phyloP scores from a whole-genome alignment of 768 basidiomycete genomes.

The Dendrothele bispora region DNA sequence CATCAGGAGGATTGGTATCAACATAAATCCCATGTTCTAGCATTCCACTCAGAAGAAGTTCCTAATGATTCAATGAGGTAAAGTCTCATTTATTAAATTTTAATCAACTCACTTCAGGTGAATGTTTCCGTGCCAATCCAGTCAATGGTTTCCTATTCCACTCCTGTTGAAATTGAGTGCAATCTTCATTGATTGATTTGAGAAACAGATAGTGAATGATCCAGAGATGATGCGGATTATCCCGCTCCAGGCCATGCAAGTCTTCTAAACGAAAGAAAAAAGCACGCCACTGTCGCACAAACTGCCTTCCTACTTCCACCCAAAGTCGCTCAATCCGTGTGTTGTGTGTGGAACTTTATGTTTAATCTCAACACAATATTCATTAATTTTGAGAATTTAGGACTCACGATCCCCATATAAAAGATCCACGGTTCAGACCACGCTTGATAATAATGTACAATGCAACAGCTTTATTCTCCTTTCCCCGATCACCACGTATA shows the following conservation, averaged over 20 bases:
- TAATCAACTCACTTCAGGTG: constrained; percentile 17
- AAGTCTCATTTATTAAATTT: no score
- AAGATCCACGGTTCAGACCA: constrained; percentile 21
- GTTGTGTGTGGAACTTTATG: constrained; percentile 34
- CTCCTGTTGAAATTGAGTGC: constrained; percentile 25
- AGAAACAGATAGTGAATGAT: constrained; percentile 43
- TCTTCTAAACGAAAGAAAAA: constrained; percentile 39
- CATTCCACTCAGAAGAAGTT: no score
- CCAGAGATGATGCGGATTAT: constrained; percentile 41
- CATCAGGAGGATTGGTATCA: no score
- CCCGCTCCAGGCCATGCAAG: constrained; percentile 29
- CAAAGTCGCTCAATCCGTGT: constrained; percentile 43
- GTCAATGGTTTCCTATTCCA: constrained; percentile 43
- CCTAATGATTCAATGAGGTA: no score
- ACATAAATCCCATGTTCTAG: no score
- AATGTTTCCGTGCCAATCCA: constrained; percentile 19
- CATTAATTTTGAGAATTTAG: constrained; percentile 14
- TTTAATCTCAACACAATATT: neutral
- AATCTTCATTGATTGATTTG: constrained; percentile 33
- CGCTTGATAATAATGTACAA: constrained; percentile 21
- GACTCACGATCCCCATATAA: constrained; percentile 26
- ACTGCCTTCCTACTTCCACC: constrained; percentile 41
- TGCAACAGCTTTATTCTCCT: constrained; percentile 23
- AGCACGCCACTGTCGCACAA: constrained; percentile 37
- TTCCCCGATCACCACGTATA: constrained; percentile 18